These are phyloP conservation scores for Hamamelis virginiana DNA, from an alignment of 164 flowering plant genomes.

Conservation along the genomic window DNA sequence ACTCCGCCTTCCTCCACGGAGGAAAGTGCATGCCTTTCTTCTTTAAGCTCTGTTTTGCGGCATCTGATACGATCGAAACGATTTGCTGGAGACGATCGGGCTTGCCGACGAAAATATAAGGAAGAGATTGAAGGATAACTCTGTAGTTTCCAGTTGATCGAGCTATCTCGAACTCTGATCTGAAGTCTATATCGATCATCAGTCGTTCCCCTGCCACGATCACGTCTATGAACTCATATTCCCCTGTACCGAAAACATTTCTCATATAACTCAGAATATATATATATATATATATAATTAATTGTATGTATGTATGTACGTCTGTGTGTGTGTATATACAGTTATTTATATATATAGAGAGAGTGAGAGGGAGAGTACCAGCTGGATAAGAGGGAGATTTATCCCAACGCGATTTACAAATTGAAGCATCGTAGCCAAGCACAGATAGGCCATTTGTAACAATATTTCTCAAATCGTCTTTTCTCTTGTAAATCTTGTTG, in stretches of 20 bases:
- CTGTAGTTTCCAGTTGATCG: slow-evolving; percentile 54
- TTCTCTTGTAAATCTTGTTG: slow-evolving; percentile 51
- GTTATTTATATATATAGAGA: background rate
- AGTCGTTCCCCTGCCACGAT: slow-evolving; percentile 48
- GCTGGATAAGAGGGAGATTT: slow-evolving; percentile 43
- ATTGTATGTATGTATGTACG: too few species aligned
- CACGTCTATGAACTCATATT: slow-evolving; percentile 67
- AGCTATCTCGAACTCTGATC: slow-evolving; percentile 74
- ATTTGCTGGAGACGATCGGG: slow-evolving; percentile 67
- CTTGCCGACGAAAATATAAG: slow-evolving; percentile 60
- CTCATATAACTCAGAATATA: background rate
- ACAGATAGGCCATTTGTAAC: slow-evolving; percentile 34
- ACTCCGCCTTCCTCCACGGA: slow-evolving; percentile 75
- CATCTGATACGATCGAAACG: slow-evolving; percentile 56
- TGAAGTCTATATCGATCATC: slow-evolving; percentile 54
- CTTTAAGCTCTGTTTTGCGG: slow-evolving; percentile 65
- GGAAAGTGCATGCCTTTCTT: slow-evolving; percentile 83
- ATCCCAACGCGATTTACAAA: slow-evolving; percentile 56
- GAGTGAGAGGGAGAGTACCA: slow-evolving; percentile 24
- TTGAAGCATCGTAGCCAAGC: slow-evolving; percentile 41
- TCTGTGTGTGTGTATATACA: too few species aligned
- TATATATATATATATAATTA: too few species aligned
- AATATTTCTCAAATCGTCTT: slow-evolving; percentile 41
- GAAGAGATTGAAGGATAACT: slow-evolving; percentile 47
- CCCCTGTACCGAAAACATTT: slow-evolving; percentile 33